Evolutionary conservation across 2,329 filamentous ascomycete genomes (phyloP), one percentile per base, ranked within the genome.

Genomic region (Colletotrichum higginsianum): DNA sequence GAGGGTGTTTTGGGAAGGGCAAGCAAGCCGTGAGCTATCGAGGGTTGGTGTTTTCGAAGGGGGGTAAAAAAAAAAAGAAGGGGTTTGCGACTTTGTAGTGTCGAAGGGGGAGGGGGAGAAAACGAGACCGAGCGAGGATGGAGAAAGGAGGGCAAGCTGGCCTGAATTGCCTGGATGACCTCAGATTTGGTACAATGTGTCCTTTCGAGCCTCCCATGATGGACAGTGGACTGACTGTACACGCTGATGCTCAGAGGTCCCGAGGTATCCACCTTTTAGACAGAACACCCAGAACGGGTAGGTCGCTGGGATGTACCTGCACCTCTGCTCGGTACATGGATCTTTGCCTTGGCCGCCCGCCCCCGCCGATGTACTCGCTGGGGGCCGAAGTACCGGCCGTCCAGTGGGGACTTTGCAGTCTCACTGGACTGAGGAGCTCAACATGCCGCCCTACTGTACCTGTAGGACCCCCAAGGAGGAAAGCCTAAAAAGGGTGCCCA

Each of bases 141-240:
- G 50, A 49, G 49, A 30, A 57, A 63, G 57, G 68, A 67, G 68
- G 68, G 68, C 58, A 63, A 68, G 65, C 40, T 71, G 68, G 66
- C 68, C 65, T 63, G 65, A 63, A 71, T 63, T 57, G 64, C 68
- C 57, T 67, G 65, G 68, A 68, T 71, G 65, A 63, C 68, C 63
- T 68, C 68, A 58, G 61, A 53, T 66, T 66, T 70, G 68, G 65
- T 63, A 71, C 68, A 71, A 71, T 71, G 68, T 71, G 68, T 71
- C 68, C 68, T 71, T 71, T 71, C 68, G 68, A 71, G 38, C 65
- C 68, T 63, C 58, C 53, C 65, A 65, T 58, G 68, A 71, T 71
- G 68, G 68, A 30, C 40, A 30, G 30, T 8, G 30, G 30, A 30
- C 30, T 30, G 30, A 30, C 30, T 30, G 30, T 30, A 30, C 30